phyloP scores from a whole-genome alignment of 768 basidiomycete genomes.

The Ephemerocybe angulata region DNA sequence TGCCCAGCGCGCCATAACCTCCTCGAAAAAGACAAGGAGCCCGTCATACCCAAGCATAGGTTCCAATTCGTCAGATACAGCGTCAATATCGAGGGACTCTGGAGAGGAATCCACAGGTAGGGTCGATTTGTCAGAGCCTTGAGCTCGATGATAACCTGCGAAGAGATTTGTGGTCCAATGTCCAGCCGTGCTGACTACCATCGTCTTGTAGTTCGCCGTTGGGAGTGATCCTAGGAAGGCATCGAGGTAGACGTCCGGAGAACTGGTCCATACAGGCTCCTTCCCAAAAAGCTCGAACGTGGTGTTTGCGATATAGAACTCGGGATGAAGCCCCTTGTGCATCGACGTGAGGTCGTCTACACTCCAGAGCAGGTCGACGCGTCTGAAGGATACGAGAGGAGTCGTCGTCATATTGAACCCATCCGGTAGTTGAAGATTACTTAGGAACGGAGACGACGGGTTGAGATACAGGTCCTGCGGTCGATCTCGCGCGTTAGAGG shows the following conservation, averaged over 20 bases:
- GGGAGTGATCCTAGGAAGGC: conserved; percentile 47
- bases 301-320: conserved; percentile 12
- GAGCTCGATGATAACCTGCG: conserved; percentile 20
- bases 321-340: conserved; percentile 36
- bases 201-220: conserved; percentile 51
- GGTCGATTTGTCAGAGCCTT: background rate
- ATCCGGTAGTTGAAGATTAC: conserved; percentile 33
- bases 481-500: conserved; percentile 37
- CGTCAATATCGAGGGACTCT: conserved; percentile 16
- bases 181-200: conserved; percentile 62
- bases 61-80: background rate
- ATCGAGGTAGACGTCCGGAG: conserved; percentile 49
- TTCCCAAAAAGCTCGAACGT: conserved; percentile 48
- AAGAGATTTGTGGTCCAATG: conserved; percentile 67
- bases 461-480: conserved; percentile 64
- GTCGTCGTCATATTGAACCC: conserved; percentile 55
- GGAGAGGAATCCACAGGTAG: conserved; percentile 8
- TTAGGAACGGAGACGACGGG: conserved; percentile 44
- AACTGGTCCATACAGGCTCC: conserved; percentile 51
- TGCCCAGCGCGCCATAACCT: conserved; percentile 57
- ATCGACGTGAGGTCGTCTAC: conserved; percentile 44
- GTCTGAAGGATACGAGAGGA: conserved; percentile 62
- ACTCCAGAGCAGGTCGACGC: conserved; percentile 57
- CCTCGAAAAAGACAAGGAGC: conserved; percentile 54
- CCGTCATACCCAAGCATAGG: conserved; percentile 48